Conservation (phyloP, 495 filamentous ascomycete species). For the Lophium mytilinum region DNA sequence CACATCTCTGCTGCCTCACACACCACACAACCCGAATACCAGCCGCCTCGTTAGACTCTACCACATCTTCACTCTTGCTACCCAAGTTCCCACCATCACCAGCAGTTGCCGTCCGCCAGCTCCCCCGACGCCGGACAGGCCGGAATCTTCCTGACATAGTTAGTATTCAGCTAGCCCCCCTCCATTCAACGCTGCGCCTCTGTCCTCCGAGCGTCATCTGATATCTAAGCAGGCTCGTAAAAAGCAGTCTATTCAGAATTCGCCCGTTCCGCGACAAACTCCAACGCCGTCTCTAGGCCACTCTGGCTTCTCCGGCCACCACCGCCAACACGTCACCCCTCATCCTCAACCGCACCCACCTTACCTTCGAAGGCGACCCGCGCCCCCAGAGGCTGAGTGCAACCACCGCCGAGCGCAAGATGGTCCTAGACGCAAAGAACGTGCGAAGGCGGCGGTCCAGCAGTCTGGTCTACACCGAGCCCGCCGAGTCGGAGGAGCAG, state of each 20-base stretch:
- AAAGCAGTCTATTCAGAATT: neutral
- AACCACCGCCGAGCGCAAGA: slow-evolving; percentile 42
- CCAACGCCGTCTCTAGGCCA: neutral
- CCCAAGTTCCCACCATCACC: neutral
- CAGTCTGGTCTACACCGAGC: slow-evolving; percentile 93
- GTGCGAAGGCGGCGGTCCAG: slow-evolving; percentile 83
- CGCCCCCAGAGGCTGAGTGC: slow-evolving; percentile 52
- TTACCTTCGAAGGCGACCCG: slow-evolving; percentile 70
- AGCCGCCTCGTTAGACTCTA: neutral
- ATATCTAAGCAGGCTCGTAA: neutral
- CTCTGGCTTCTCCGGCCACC: slow-evolving; percentile 33
- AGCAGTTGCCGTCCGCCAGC: slow-evolving; percentile 1
- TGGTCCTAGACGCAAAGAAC: slow-evolving; percentile 49
- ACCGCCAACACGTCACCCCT: slow-evolving; percentile 85
- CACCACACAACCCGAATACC: too few species aligned
- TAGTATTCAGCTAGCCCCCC: neutral
- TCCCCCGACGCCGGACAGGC: slow-evolving; percentile 13
- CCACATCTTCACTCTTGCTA: slow-evolving; percentile 1
- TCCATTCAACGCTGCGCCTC: neutral
- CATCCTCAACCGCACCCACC: slow-evolving; percentile 58
- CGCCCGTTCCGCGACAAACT: neutral
- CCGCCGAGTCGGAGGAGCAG: slow-evolving; percentile 87
- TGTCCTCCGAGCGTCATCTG: too few species aligned
- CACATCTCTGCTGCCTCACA: too few species aligned
- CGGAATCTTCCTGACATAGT: slow-evolving; percentile 17